Conservation (phyloP, 345 rosid genomes). For the Litchi chinensis region DNA sequence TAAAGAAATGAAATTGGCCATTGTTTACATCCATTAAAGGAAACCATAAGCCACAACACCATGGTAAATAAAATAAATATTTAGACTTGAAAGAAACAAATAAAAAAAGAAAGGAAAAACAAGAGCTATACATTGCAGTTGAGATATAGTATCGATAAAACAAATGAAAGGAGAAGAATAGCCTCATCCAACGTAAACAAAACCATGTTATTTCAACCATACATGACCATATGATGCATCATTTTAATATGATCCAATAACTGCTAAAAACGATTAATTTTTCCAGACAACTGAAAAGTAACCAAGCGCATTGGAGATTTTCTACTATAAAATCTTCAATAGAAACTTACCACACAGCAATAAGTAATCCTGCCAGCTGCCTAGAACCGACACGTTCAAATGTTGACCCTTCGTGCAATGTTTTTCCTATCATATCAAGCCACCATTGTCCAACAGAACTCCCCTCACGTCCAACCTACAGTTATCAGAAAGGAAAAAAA, state of each 20-base stretch:
- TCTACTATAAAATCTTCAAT: background rate
- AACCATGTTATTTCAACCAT: background rate
- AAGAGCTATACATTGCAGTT: background rate
- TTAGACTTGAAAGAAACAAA: background rate
- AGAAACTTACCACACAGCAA: conserved; percentile 66
- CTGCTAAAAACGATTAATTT: background rate
- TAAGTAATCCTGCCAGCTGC: conserved; percentile 81
- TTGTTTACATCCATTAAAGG: background rate
- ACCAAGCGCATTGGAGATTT: background rate
- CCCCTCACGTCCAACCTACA: conserved; percentile 83
- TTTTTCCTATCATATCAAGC: conserved; percentile 74
- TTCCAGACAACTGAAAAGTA: background rate
- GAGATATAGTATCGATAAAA: background rate
- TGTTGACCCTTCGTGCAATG: conserved; percentile 58
- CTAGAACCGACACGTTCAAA: conserved; percentile 83
- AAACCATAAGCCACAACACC: background rate
- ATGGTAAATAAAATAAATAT: background rate
- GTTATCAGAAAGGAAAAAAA: background rate
- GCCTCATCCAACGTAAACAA: conserved; percentile 9
- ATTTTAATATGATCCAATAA: background rate
- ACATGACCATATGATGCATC: background rate
- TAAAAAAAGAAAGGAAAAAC: background rate
- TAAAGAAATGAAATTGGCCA: background rate
- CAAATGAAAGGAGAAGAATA: background rate
- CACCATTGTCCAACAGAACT: conserved; percentile 86